Conservation (phyloP, 2,329 filamentous ascomycete species). For the Talaromyces marneffei region DNA sequence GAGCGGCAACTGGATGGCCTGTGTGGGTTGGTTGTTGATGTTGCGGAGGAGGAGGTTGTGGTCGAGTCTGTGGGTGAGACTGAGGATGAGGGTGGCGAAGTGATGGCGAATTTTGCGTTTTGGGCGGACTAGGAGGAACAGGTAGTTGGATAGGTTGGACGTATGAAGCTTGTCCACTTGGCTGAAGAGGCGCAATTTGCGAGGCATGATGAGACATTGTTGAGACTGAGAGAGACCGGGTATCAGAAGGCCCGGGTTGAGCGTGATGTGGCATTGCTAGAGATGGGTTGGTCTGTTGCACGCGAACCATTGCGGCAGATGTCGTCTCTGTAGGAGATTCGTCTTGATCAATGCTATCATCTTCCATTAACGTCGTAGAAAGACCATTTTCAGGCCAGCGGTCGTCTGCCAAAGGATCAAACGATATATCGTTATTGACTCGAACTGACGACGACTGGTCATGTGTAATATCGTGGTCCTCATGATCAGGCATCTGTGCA, state of each 20-base stretch:
- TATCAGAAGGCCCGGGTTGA: constrained; percentile 22
- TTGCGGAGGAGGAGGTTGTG: constrained; percentile 18
- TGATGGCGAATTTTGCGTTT: constrained; percentile 2
- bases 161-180: constrained; percentile 17
- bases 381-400: constrained; percentile 30
- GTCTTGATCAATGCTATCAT: constrained; percentile 20
- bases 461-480: constrained; percentile 2
- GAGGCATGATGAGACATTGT: constrained; percentile 21
- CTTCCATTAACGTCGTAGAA: constrained; percentile 24
- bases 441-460: constrained; percentile 11
- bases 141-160: constrained; percentile 11
- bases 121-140: constrained; percentile 1
- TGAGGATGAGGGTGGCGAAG: constrained; percentile 5
- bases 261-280: constrained; percentile 17
- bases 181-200: constrained; percentile 22
- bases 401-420: constrained; percentile 19
- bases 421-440: constrained; percentile 23
- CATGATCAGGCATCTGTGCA: constrained; percentile 5
- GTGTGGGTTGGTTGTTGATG: constrained; percentile 20
- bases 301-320: constrained; percentile 7
- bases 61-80: constrained; percentile 17
- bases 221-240: constrained; percentile 14
- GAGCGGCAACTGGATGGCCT: constrained; percentile 24
- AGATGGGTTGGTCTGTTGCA: constrained; percentile 10
- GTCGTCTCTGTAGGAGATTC: constrained; percentile 20